Percentiles rank a stretch among this genome's conserved stretches.
Evolutionary conservation across 1,139 yeast species (phyloP).

Genomic region (Eremothecium coryli): DNA sequence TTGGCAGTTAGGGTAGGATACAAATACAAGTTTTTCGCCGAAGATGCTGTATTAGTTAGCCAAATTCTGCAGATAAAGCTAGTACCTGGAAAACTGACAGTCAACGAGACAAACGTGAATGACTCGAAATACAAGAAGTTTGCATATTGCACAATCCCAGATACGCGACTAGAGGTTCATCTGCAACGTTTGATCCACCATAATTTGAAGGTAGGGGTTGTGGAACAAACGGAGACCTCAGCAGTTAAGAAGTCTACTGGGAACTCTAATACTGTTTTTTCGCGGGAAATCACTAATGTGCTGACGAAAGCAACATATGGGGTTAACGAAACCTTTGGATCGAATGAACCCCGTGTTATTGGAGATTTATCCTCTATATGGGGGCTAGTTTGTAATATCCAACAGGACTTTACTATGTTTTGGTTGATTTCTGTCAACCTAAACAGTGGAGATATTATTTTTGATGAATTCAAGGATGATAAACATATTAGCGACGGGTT

Average conservation of each 20-base stretch:
- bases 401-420: slow-evolving; percentile 16
- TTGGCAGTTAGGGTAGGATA: slow-evolving; percentile 85
- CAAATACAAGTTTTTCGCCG: slow-evolving; percentile 76
- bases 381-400: slow-evolving; percentile 14
- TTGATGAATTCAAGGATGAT: slow-evolving; percentile 56
- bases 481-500: slow-evolving; percentile 46
- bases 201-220: slow-evolving; percentile 76
- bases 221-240: slow-evolving; percentile 76
- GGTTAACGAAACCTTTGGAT: slow-evolving; percentile 33
- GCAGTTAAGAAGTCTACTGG: slow-evolving; percentile 47
- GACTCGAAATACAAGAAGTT: slow-evolving; percentile 47
- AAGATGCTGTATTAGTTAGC: slow-evolving; percentile 69
- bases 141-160: slow-evolving; percentile 83
- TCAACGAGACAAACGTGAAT: slow-evolving; percentile 38
- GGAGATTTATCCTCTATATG: slow-evolving; percentile 27
- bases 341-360: slow-evolving; percentile 33
- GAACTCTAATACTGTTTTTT: slow-evolving; percentile 42
- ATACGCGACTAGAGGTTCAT: slow-evolving; percentile 61
- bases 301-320: slow-evolving; percentile 78
- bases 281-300: slow-evolving; percentile 58
- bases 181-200: slow-evolving; percentile 53
- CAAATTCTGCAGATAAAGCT: slow-evolving; percentile 59
- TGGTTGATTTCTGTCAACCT: slow-evolving; percentile 61
- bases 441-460: slow-evolving; percentile 65
- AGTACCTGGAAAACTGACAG: slow-evolving; percentile 52